Evolutionary conservation across 1,284 basidiomycete species (phyloP).

Genomic region (Pterulicium gracile): DNA sequence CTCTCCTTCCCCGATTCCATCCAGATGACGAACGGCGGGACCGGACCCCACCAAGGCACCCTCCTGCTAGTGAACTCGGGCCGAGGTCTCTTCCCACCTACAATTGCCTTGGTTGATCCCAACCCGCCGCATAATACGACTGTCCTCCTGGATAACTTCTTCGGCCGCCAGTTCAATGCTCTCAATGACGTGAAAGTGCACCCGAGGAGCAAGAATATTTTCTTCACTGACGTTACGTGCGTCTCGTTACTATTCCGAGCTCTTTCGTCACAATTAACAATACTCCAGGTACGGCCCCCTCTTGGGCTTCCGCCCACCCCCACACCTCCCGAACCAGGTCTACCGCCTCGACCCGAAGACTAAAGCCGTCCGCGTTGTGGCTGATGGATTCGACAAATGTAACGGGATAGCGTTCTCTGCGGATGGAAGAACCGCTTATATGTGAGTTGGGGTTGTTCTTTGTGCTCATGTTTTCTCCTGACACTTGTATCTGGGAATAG

Average conservation of each 20-base stretch:
- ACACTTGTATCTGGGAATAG: slow-evolving; percentile 19
- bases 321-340: slow-evolving; percentile 60
- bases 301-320: slow-evolving; percentile 52
- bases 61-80: slow-evolving; percentile 62
- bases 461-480: slow-evolving; percentile 8
- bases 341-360: slow-evolving; percentile 62
- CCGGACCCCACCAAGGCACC: slow-evolving; percentile 52
- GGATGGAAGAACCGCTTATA: slow-evolving; percentile 55
- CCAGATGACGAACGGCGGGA: slow-evolving; percentile 70
- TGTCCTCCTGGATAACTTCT: slow-evolving; percentile 59
- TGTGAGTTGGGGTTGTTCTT: slow-evolving; percentile 36
- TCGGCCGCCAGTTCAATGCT: slow-evolving; percentile 73
- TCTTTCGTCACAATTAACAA: slow-evolving; percentile 3
- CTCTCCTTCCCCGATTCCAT: slow-evolving; percentile 18
- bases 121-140: slow-evolving; percentile 48
- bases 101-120: slow-evolving; percentile 58
- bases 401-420: slow-evolving; percentile 64
- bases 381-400: slow-evolving; percentile 51
- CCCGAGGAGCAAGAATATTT: slow-evolving; percentile 45
- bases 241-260: slow-evolving; percentile 14
- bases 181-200: slow-evolving; percentile 73
- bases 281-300: slow-evolving; percentile 48
- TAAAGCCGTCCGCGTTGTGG: slow-evolving; percentile 54
- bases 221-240: slow-evolving; percentile 62
- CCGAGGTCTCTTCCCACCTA: slow-evolving; percentile 49